Evolutionary conservation across 805 yeast species (phyloP), one percentile per base, ranked within the genome.

Genomic region (Pichia nanzhaoensis): DNA sequence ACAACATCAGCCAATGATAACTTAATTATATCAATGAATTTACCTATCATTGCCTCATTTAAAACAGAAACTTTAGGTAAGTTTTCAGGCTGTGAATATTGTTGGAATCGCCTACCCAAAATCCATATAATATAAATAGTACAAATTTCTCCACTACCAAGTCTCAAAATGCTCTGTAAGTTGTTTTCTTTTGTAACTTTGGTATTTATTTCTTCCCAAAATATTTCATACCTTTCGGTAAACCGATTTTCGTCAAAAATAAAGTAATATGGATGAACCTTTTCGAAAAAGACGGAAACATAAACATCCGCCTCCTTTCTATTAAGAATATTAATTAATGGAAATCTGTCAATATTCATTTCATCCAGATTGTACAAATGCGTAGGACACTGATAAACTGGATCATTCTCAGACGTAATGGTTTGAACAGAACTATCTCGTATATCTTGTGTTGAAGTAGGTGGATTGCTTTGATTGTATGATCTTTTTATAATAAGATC

Each of bases 71-170:
- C 46, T 21, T 37, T 21, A 3, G 61, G 57, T n/a, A 53, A 35
- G 10, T 51, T 50, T 34, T 57, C 51, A 6, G 62, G 59, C 40
- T 52, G 47, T 14, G 64, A 55, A 47, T 48, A 58, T 37, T 55
- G 51, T 46, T 59, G 61, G 41, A 59, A 67, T 32, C 68, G 47
- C 34, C 64, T 53, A 6, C 70, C 73, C 17, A 70, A 51, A 18
- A 69, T 61, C 73, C 74, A 73, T 13, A 73, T 71, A 53, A 73
- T 61, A 52, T 73, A 74, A 10, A 74, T 67, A 38, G 72, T 65
- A 37, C 77, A 73, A 17, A 73, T 60, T 44, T 64, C 67, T 3
- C 65, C 57, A 42, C 60, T 54, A 33, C 58, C 52, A n/a, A 66
- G 46, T 33, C 51, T 55, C 47, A 56, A 45, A 8, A 39, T 21